phyloP scores from a whole-genome alignment of 495 filamentous ascomycete genomes.

The Clohesyomyces aquaticus region DNA sequence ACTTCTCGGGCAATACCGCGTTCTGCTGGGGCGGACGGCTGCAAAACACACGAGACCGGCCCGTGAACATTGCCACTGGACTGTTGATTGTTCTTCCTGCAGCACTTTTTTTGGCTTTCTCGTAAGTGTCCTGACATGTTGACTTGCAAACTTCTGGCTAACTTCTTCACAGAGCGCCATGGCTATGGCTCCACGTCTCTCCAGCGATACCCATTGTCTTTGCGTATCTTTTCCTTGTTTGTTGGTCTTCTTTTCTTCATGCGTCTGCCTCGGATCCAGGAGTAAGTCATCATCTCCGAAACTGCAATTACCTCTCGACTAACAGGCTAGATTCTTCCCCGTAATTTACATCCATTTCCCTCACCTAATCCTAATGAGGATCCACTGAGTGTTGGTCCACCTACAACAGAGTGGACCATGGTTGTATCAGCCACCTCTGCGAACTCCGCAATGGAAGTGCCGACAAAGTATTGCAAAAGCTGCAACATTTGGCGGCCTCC shows the following conservation, averaged over 20 bases:
- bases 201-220: constrained; percentile 91
- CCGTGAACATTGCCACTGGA: constrained; percentile 90
- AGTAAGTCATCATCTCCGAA: constrained; percentile 62
- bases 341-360: constrained; percentile 74
- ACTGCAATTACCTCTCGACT: not conserved
- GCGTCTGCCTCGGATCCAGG: constrained; percentile 90
- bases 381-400: constrained; percentile 76
- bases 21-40: constrained; percentile 85
- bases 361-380: constrained; percentile 67
- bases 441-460: constrained; percentile 90
- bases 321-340: constrained; percentile 70
- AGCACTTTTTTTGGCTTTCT: constrained; percentile 82
- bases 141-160: constrained; percentile 26
- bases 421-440: constrained; percentile 74
- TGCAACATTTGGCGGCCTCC: constrained; percentile 97
- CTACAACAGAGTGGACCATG: constrained; percentile 87
- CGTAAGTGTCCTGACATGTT: constrained; percentile 54
- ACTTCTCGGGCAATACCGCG: constrained; percentile 87
- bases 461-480: constrained; percentile 95
- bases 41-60: constrained; percentile 84
- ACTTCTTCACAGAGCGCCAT: constrained; percentile 64
- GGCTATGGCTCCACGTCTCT: constrained; percentile 87
- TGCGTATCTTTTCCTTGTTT: constrained; percentile 86
- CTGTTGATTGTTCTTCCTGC: constrained; percentile 74
- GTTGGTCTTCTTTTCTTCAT: constrained; percentile 89